phyloP scores from a whole-genome alignment of 2,329 filamentous ascomycete genomes.

The Ophiostoma australiae region DNA sequence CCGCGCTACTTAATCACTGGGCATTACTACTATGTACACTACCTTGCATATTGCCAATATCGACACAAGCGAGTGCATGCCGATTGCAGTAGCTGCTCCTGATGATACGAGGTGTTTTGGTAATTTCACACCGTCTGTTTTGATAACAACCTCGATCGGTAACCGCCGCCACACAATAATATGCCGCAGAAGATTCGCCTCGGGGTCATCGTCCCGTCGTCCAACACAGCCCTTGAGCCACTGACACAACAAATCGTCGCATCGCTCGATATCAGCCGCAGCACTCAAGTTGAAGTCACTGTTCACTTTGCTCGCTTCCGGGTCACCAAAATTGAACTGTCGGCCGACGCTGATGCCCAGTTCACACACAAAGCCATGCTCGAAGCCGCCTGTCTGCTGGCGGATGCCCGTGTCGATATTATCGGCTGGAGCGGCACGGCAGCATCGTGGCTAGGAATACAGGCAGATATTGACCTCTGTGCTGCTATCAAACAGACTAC shows the following conservation, averaged over 20 bases:
- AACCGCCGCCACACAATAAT: neutral
- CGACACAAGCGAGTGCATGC: too few species aligned
- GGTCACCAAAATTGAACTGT: slow-evolving; percentile 38
- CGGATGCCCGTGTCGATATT: slow-evolving; percentile 37
- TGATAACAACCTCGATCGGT: too few species aligned
- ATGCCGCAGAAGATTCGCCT: slow-evolving; percentile 27
- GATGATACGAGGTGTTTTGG: too few species aligned
- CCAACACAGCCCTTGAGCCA: slow-evolving; percentile 43
- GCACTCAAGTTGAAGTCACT: slow-evolving; percentile 31
- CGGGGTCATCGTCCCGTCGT: slow-evolving; percentile 42
- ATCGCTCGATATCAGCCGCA: slow-evolving; percentile 25
- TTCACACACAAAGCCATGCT: slow-evolving; percentile 33
- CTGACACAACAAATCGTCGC: slow-evolving; percentile 38
- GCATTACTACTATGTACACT: too few species aligned
- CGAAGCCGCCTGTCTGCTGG: slow-evolving; percentile 35
- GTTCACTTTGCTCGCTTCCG: slow-evolving; percentile 43
- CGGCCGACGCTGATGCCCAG: slow-evolving; percentile 33
- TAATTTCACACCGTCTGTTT: too few species aligned
- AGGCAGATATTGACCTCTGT: slow-evolving; percentile 39
- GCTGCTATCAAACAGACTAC: slow-evolving; percentile 35
- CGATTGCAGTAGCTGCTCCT: too few species aligned
- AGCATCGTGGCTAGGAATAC: slow-evolving; percentile 40
- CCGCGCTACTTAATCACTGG: too few species aligned
- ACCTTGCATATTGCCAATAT: too few species aligned
- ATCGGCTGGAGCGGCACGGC: slow-evolving; percentile 40